Conservation (phyloP, 2,329 filamentous ascomycete species). For the Trichoderma koningiopsis region DNA sequence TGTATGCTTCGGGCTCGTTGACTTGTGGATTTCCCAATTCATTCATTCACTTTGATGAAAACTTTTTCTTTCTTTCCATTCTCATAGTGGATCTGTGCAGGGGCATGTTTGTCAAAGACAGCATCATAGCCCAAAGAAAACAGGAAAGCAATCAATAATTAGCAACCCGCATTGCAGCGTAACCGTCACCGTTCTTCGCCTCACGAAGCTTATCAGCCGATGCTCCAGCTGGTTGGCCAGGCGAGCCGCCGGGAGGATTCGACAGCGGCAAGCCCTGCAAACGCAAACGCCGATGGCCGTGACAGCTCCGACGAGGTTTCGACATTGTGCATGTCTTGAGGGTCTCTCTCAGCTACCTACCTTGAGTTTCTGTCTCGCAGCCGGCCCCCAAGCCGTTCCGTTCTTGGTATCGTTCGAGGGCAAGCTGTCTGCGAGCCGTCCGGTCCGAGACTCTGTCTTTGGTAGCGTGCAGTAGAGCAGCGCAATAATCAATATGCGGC, state of each 20-base stretch:
- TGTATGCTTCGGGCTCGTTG: not conserved
- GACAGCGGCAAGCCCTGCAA: slow-evolving; percentile 3
- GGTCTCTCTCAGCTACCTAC: not conserved
- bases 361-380: slow-evolving; percentile 12
- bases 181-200: slow-evolving; percentile 17
- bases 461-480: slow-evolving; percentile 6
- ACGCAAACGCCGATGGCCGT: slow-evolving; percentile 9
- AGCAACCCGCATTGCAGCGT: not conserved
- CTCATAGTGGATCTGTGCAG: not conserved
- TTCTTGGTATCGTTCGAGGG: not conserved
- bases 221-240: not conserved
- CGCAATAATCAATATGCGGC: not conserved
- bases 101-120: not conserved
- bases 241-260: slow-evolving; percentile 7
- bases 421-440: not conserved
- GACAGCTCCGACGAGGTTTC: not conserved
- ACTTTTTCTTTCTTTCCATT: not conserved
- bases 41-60: not conserved
- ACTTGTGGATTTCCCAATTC: not conserved
- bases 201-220: slow-evolving; percentile 20
- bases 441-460: slow-evolving; percentile 14
- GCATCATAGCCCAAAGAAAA: not conserved
- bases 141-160: not conserved
- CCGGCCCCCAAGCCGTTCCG: not conserved
- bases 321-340: not conserved